Base-by-base conservation (phyloP, 352 stramenopile genomes). In the Blastocystis sp. region DNA sequence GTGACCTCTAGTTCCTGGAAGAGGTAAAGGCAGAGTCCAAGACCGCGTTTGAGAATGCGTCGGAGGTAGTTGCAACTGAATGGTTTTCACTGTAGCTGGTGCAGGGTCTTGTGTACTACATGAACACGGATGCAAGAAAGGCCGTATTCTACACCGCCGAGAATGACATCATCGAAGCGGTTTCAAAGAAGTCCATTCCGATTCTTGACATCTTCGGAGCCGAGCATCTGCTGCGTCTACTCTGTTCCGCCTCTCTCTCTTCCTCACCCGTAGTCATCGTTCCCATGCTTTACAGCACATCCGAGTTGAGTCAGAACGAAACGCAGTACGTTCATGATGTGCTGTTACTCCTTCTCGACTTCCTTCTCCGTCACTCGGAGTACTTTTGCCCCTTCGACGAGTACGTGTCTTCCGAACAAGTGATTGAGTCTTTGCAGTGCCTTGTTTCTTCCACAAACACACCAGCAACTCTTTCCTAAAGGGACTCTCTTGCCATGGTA, bases 41-140 rank as follows among this genome's bases (percentile, higher is more conserved):
- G 19, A 63, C 9, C 14, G 45, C 42, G 43, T 62, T 42, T 34
- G 19, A 17, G 21, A 79, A 28, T 79, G 69, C 69, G 7, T 62
- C 40, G 4, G 69, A 79, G 28, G 69, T 79, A 40, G n/a, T 34
- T 2, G 21, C 19, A 42, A 4, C 62, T 45, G 21, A 40, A 10
- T 62, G 57, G 21, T 17, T 24, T n/a, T 43, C 3, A 43, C 3
- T 28, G 52, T 63, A 79, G 69, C 63, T 79, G 48, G 24, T 79
- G 34, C 40, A 79, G 17, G 69, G 69, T 38, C 34, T 79, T 43
- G 21, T 79, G 24, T 79, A 61, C 17, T 79, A 65, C 38, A 65
- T 61, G 45, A 79, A 79, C 43, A 38, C 38, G 10, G 42, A 24
- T 3, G 43, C 40, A 7, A 48, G 60, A 4, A 79, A 45, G 21